Evolutionary conservation across 2,329 filamentous ascomycete genomes (phyloP), one percentile per base, ranked within the genome.

Genomic region (Chrysoporthe cubensis): DNA sequence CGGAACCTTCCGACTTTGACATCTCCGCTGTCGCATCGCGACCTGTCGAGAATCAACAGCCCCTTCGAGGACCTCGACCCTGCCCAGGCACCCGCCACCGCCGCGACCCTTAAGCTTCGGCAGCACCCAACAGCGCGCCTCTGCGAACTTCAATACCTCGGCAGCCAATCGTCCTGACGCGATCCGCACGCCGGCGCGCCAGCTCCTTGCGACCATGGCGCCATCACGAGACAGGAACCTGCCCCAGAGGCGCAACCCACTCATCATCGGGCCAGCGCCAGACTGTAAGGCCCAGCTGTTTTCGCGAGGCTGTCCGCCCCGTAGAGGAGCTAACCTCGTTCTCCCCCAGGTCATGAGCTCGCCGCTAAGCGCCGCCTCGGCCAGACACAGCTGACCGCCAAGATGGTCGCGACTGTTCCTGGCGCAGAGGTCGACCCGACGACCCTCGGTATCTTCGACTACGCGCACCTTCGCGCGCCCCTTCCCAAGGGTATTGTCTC

Each of bases 401-500:
- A 94, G 82, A 89, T 93, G 75, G 89, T 90, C 44, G 89, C 91
- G 73, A 83, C 90, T n/a, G 88, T 88, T 69, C 87, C 88, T 11
- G 86, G 87, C 50, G 91, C 89, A 78, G 90, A 93, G 71, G 88
- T 89, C 66, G 92, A 93, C 77, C 84, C 88, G 59, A 85, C 90
- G 72, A 89, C 91, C 73, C 84, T 96, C 69, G 93, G 93, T 63
- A 88, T 90, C 59, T 97, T 99, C 78, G 96, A 98, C 80, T 99
- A 99, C 79, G 95, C 94, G 72, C 96, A 99, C 78, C 85, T 99
- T 62, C 91, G 95, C 76, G 95, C 94, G 69, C 95, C 96, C 16
- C 83, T 99, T 59, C 96, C 96, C 62, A 96, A 94, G 80, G 94
- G 96, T 71, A 90, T 98, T 73, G 88, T 90, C 40, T 97, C 94